A percentile compares a stretch with the other conserved stretches of the same genome.
Conservation (phyloP, 176 grass and related monocot species). For the Alloteropsis semialata region DNA sequence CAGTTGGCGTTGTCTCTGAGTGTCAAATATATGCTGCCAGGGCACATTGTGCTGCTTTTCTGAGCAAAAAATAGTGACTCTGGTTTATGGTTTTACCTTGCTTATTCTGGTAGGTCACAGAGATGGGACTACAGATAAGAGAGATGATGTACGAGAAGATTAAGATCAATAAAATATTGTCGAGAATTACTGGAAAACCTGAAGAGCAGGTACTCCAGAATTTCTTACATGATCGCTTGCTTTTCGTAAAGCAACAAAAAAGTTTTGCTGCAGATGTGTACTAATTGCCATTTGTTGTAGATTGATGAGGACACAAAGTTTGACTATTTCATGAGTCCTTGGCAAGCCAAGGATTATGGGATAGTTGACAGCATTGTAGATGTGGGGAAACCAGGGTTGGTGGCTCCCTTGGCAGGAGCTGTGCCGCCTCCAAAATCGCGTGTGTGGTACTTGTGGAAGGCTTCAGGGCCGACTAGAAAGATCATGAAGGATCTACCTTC, state of each 20-base stretch:
- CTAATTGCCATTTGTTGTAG: constrained; percentile 46
- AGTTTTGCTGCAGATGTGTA: neutral
- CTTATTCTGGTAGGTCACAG: constrained; percentile 38
- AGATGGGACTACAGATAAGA: constrained; percentile 68
- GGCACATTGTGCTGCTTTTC: neutral
- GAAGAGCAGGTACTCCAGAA: constrained; percentile 60
- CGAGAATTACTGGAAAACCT: constrained; percentile 89
- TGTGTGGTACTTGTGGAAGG: constrained; percentile 75
- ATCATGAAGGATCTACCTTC: constrained; percentile 68
- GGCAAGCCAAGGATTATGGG: constrained; percentile 95
- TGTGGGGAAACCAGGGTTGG: constrained; percentile 72
- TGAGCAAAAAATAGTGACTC: neutral
- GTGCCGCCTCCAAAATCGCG: constrained; percentile 73
- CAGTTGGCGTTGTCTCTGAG: neutral
- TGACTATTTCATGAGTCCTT: constrained; percentile 96
- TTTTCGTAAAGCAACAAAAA: neutral
- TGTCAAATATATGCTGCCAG: neutral
- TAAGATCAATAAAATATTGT: constrained; percentile 92
- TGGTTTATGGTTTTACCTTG: constrained; percentile 29
- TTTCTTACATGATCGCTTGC: constrained; percentile 13
- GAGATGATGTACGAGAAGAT: constrained; percentile 89
- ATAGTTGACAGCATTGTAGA: constrained; percentile 75
- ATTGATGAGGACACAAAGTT: constrained; percentile 76
- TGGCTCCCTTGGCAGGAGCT: constrained; percentile 70
- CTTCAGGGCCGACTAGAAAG: constrained; percentile 54